Evolutionary conservation across 768 basidiomycete species (phyloP).

Genomic region (Lenzites betulinus): DNA sequence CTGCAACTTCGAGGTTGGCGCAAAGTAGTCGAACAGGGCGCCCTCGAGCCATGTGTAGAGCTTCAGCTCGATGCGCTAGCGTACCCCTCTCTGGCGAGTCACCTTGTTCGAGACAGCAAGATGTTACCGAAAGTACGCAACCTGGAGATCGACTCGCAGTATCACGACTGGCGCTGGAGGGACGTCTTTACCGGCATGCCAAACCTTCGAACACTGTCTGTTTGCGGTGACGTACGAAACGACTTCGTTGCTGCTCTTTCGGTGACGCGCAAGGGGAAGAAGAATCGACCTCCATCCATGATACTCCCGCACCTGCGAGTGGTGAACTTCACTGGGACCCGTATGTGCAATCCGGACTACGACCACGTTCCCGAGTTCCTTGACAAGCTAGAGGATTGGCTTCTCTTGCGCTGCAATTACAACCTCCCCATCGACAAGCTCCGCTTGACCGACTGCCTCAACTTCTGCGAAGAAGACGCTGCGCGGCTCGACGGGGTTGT

Average conservation of each 20-base stretch:
- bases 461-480: neutral
- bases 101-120: neutral
- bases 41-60: neutral
- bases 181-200: constrained; percentile 16
- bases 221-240: neutral
- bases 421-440: neutral
- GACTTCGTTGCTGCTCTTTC: constrained; percentile 8
- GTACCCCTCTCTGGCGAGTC: neutral
- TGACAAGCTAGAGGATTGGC: neutral
- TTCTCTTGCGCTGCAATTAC: neutral
- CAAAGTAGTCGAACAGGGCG: neutral
- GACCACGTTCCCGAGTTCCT: neutral
- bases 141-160: neutral
- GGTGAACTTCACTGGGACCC: neutral
- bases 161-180: constrained; percentile 8
- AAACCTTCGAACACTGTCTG: neutral
- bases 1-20: neutral
- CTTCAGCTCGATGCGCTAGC: constrained; percentile 1
- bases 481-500: neutral
- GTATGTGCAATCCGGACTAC: constrained; percentile 5
- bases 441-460: neutral
- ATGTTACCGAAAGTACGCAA: neutral
- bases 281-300: neutral
- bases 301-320: neutral
- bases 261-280: neutral